These are phyloP conservation scores for Hypoxylon perforatum DNA, from an alignment of 495 filamentous ascomycete genomes.

Conservation along the genomic window DNA sequence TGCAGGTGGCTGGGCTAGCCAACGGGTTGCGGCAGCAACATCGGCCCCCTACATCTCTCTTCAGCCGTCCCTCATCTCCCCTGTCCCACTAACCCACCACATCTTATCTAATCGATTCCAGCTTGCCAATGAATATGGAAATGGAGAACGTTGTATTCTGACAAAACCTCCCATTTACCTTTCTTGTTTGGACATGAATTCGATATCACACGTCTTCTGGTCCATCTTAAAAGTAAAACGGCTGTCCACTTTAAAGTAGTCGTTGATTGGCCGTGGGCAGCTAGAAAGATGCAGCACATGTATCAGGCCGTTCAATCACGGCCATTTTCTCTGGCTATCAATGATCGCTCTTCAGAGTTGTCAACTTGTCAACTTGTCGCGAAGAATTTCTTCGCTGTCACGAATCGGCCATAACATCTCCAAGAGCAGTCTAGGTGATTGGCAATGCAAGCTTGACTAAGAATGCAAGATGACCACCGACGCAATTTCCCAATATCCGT, in stretches of 20 bases:
- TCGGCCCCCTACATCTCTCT: conserved; percentile 5
- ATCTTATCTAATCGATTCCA: not conserved
- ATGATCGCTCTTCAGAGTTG: conserved; percentile 12
- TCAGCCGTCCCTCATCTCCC: conserved; percentile 6
- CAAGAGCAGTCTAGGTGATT: conserved; percentile 10
- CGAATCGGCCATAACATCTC: conserved; percentile 11
- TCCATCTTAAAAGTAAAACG: conserved; percentile 11
- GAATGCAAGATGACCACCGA: not conserved
- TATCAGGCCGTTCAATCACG: conserved; percentile 19
- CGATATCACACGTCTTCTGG: conserved; percentile 19
- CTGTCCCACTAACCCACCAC: not conserved
- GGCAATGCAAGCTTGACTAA: conserved; percentile 1
- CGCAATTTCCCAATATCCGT: conserved; percentile 20
- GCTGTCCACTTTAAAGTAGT: not conserved
- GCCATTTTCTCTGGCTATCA: conserved; percentile 24
- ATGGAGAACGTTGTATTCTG: no score
- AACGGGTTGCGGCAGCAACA: conserved; percentile 30
- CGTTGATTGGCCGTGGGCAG: conserved; percentile 11
- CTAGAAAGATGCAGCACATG: conserved; percentile 12
- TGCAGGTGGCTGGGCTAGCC: conserved; percentile 14
- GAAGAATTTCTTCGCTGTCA: conserved; percentile 22
- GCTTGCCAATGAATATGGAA: no score
- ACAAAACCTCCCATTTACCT: not conserved
- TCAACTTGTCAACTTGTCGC: conserved; percentile 3
- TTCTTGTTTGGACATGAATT: conserved; percentile 9